Percentiles rank a stretch among this genome's conserved stretches.
phyloP scores from a whole-genome alignment of 257 asterid species.

The Cordia subcordata region DNA sequence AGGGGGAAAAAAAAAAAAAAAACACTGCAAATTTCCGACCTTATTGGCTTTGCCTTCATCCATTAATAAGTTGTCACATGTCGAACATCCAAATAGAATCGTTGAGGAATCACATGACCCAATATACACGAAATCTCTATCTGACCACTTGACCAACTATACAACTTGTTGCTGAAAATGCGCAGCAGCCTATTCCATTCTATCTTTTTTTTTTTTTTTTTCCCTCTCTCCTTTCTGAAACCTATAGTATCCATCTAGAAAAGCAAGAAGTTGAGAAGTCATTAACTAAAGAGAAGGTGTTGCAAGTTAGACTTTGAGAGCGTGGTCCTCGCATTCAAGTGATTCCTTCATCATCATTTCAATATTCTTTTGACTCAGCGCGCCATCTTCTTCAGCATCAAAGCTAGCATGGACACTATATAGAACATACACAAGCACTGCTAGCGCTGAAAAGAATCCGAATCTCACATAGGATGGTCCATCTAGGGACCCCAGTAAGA shows the following conservation, averaged over 20 bases:
- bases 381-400: conserved; percentile 35
- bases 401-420: conserved; percentile 44
- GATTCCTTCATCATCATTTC: conserved; percentile 44
- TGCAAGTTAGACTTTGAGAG: conserved; percentile 33
- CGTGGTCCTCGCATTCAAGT: conserved; percentile 30
- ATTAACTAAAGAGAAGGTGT: background rate
- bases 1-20: too few relatives aligned
- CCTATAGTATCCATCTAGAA: conserved; percentile 5
- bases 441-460: conserved; percentile 30
- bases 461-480: conserved; percentile 30
- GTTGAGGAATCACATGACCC: conserved; percentile 1
- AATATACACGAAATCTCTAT: background rate
- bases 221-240: conserved; percentile 2
- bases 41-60: background rate
- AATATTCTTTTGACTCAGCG: conserved; percentile 36
- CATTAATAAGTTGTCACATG: background rate
- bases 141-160: conserved; percentile 8
- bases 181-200: conserved; percentile 11
- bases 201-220: background rate
- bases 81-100: background rate
- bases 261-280: conserved; percentile 1
- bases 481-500: conserved; percentile 31
- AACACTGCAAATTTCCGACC: too few relatives aligned
- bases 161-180: conserved; percentile 9
- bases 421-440: conserved; percentile 26